Evolutionary conservation across 2,329 filamentous ascomycete genomes (phyloP), one percentile per base, ranked within the genome.

Genomic region (Aspergillus oerlinghausenensis): DNA sequence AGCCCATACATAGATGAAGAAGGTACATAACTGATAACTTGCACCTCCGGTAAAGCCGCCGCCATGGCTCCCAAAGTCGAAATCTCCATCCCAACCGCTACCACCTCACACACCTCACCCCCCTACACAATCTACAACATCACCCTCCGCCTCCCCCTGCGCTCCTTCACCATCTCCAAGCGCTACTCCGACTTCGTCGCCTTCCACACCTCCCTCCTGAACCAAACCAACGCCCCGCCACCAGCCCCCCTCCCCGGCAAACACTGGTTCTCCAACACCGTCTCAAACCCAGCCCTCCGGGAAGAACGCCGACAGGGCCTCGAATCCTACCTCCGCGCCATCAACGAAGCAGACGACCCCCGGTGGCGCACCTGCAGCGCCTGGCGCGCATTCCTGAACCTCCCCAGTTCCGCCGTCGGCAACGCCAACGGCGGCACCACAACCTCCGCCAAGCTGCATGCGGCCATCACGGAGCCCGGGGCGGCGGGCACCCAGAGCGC

Each of bases 111-210:
- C 8, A 72, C 74, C 23, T 68, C 76, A 54, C 84, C 84, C 63
- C 77, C 82, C 3, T 83, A 82, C 72, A 87, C 84, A 0, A 68
- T 82, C 64, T 88, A 87, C 74, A 82, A 84, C 62, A 80, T 88
- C 67, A 78, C 79, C 52, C 77, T 87, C 61, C 80, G 84, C 45
- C 81, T 86, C 21, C 84, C 84, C 1, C 79, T 86, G 32, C 80
- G 83, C 54, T 81, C 82, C 50, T 82, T 82, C 63, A 82, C 78
- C 47, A 71, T 85, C 55, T 77, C 77, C 49, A 87, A 87, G 69
- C 84, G 85, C 62, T 88, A 87, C 75, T 85, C 83, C 52, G 84
- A 87, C 70, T 88, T 88, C 70, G 69, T 75, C 47, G 65, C 77
- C 54, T 81, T 88, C 55, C 79, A 88, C 70, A 69, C 70, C 3